Evolutionary conservation across 345 rosid genomes (phyloP), one percentile per base, ranked within the genome.

Genomic region (Abelmoschus esculentus): DNA sequence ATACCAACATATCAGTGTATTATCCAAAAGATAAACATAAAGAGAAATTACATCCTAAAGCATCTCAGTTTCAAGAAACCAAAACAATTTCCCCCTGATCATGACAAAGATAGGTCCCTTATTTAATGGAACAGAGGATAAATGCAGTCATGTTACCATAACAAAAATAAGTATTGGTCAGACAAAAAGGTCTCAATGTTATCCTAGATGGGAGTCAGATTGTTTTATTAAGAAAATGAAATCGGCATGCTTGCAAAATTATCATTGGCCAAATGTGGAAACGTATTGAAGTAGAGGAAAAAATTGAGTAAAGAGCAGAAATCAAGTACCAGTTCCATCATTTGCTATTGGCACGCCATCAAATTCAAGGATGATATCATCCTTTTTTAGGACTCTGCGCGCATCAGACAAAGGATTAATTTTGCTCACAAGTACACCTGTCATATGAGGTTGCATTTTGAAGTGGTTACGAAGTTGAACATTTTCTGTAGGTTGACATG

Each of bases 401-500:
- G 92, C 89, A 80, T 86, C 81, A 4, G 91, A 89, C 40, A 93
- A 69, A 56, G 91, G 97, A 85, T 90, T 87, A 53, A 93, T 89
- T 82, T 82, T 93, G 86, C 87, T 87, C 38, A 86, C 76, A 74
- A 90, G 90, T 46, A 93, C 90, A 56, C 96, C 92, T 2, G 96
- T 90, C 93, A 84, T 83, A 72, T 83, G 90, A 44, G 87, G 77
- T 9, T 7, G 57, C 93, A 90, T 86, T 22, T 86, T 68, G 47
- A 86, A 90, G 76, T 81, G 78, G 71, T 74, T 82, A 50, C 93
- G 91, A 18, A 93, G 79, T 70, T 93, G 90, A 72, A 74, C 81
- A 81, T 93, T 93, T 83, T 93, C 97, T 68, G 87, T 83, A 66
- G 90, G 82, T 73, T 93, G 97, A 80, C 93, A 89, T 38, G 92